Evolutionary conservation across 2,329 filamentous ascomycete genomes (phyloP), one percentile per base, ranked within the genome.

Genomic region (Colletotrichum acutatum): DNA sequence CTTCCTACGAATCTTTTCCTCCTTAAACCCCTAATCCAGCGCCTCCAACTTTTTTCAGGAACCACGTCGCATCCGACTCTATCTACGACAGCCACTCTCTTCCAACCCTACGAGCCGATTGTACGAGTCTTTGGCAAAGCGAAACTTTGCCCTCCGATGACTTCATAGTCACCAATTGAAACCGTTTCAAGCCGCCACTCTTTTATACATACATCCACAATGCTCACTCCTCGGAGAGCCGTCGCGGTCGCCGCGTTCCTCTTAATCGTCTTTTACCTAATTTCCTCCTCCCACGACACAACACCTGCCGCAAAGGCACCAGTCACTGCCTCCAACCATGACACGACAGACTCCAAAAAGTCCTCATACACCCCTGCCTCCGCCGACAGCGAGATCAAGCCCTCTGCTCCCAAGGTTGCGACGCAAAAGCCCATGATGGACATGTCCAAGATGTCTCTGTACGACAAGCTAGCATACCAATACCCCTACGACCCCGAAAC

Each of bases 401-500:
- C 68, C 14, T 65, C 73, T 5, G 54, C 28, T 68, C 64, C 42
- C 59, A 60, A 62, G 68, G 77, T 87, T 80, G 80, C 84, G 79
- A 83, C 85, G 8, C 91, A 94, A 80, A 89, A 93, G 78, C 85
- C 89, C 65, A 84, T 95, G 76, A 87, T 91, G 66, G 93, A 96
- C 81, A 88, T 94, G 80, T 90, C 91, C 71, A 90, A 88, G 79
- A 91, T 94, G 84, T 91, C 93, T 19, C 88, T 95, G 66, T 87
- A 86, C 87, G 93, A 89, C 85, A 98, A 97, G 84, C 90, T 99
- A 70, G 92, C 92, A 65, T 98, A 97, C 85, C 94, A 97, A 78
- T 98, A 97, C 83, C 95, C 95, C 24, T 99, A 98, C 87, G 94
- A 98, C 79, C 88, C 96, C 75, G 91, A 95, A 79, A 84, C 88